phyloP scores from a whole-genome alignment of 345 rosid genomes.

The Pistacia integerrima region DNA sequence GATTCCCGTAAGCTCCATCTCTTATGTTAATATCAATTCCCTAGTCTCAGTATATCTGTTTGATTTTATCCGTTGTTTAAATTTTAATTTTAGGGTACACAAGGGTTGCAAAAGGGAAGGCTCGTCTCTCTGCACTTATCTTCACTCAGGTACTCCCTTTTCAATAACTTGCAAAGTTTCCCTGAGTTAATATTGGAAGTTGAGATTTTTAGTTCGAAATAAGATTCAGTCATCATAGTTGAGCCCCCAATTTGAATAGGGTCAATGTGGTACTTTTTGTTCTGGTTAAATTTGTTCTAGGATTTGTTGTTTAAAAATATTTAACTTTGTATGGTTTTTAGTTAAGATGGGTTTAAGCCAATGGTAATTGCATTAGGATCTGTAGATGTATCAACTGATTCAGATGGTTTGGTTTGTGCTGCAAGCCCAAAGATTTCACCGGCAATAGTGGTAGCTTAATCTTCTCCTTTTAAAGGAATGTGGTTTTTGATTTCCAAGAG shows the following conservation, averaged over 20 bases:
- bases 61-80: background rate
- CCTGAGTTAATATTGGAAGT: background rate
- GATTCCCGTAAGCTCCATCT: slow-evolving; percentile 68
- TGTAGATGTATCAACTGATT: background rate
- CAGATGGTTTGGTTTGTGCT: background rate
- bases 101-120: slow-evolving; percentile 56
- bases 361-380: background rate
- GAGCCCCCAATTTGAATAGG: no score
- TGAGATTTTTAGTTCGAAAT: background rate
- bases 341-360: background rate
- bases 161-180: background rate
- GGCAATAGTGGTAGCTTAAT: background rate
- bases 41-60: background rate
- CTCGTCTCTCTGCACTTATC: slow-evolving; percentile 37
- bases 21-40: background rate
- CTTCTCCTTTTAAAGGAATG: no score
- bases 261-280: background rate
- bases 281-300: background rate
- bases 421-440: background rate
- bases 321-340: no score
- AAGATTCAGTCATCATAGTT: background rate
- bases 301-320: no score
- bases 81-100: slow-evolving; percentile 42
- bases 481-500: no score
- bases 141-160: slow-evolving; percentile 40